Evolutionary conservation across 768 basidiomycete genomes (phyloP), one percentile per base, ranked within the genome.

Genomic region (Roridomyces roridus): DNA sequence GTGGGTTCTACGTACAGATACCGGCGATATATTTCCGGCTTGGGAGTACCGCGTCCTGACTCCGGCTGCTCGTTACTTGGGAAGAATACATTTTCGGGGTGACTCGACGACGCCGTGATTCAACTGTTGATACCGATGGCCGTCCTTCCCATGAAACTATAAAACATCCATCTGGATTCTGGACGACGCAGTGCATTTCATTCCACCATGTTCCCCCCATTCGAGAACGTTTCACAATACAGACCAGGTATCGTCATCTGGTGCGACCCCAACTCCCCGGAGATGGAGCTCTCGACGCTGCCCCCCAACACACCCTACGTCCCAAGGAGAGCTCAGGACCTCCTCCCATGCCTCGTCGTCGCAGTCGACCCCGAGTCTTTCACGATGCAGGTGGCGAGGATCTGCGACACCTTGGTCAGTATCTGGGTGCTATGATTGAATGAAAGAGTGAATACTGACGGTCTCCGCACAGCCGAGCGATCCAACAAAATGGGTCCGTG

Each of bases 221-320:
- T 62, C 25, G 48, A 49, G 21, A 37, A 57, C 41, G n/a, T 20
- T 12, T 34, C 25, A 15, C 51, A 62, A 34, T 62, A 57, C 43
- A 47, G 50, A 15, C 37, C 60, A 6, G 60, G 40, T 67, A 74
- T 75, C 72, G 77, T 62, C 24, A n/a, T 62, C 9, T 62, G 60
- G 60, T 62, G 60, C 35, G 60, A 62, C 37, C 56, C 56, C 9
- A 35, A 44, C 11, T 50, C 40, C 28, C 46, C 35, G 24, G 56
- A 62, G 5, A 49, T 54, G 37, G 60, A 50, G 17, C 6, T 42
- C 4, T 55, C 56, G 11, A 58, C 56, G 23, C 35, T 57, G 3
- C 46, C 46, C 2, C 46, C 46, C 5, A 43, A 46, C 14, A 24
- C 28, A 24, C 9, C 18, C 3, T 57, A 50, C 31, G 55, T 54